These are phyloP conservation scores for Macroventuria anomochaeta DNA, from an alignment of 2,329 filamentous ascomycete species.

Conservation along the genomic window DNA sequence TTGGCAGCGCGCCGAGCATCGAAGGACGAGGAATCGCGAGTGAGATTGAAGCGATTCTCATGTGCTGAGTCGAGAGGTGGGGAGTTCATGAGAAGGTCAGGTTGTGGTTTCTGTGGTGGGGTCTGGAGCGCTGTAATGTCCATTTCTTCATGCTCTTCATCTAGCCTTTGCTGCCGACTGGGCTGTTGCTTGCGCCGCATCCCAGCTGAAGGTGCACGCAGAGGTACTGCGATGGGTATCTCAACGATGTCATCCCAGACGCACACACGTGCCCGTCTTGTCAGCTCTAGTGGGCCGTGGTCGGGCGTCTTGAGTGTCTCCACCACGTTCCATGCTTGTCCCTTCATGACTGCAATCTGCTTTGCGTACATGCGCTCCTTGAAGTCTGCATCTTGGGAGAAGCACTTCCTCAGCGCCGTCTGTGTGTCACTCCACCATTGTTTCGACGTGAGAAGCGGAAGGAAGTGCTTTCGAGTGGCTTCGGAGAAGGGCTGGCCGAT, in stretches of 20 bases:
- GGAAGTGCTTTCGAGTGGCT: slow-evolving; percentile 89
- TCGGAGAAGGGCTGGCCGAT: slow-evolving; percentile 97
- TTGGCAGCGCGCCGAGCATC: slow-evolving; percentile 41
- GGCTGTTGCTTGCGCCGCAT: slow-evolving; percentile 70
- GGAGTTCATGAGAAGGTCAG: slow-evolving; percentile 70
- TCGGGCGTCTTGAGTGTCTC: slow-evolving; percentile 93
- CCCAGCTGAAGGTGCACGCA: slow-evolving; percentile 85
- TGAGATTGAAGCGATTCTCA: slow-evolving; percentile 57
- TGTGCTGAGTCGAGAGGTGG: slow-evolving; percentile 55
- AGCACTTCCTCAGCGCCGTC: slow-evolving; percentile 81
- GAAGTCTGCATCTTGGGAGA: slow-evolving; percentile 92
- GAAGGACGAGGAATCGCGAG: slow-evolving; percentile 54
- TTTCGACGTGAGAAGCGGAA: slow-evolving; percentile 93
- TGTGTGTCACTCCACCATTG: slow-evolving; percentile 98
- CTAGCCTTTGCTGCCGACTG: slow-evolving; percentile 28
- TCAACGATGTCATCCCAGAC: slow-evolving; percentile 99
- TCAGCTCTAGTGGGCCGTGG: slow-evolving; percentile 92
- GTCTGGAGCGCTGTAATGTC: slow-evolving; percentile 79
- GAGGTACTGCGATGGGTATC: slow-evolving; percentile 89
- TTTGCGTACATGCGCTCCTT: slow-evolving; percentile 99
- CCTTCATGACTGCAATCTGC: slow-evolving; percentile 98
- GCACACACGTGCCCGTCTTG: slow-evolving; percentile 85
- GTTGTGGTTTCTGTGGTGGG: slow-evolving; percentile 56
- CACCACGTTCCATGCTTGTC: slow-evolving; percentile 98
- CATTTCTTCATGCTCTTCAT: slow-evolving; percentile 78